Base-by-base conservation (phyloP, 2,329 filamentous ascomycete species). In the Sclerotinia trifoliorum region DNA sequence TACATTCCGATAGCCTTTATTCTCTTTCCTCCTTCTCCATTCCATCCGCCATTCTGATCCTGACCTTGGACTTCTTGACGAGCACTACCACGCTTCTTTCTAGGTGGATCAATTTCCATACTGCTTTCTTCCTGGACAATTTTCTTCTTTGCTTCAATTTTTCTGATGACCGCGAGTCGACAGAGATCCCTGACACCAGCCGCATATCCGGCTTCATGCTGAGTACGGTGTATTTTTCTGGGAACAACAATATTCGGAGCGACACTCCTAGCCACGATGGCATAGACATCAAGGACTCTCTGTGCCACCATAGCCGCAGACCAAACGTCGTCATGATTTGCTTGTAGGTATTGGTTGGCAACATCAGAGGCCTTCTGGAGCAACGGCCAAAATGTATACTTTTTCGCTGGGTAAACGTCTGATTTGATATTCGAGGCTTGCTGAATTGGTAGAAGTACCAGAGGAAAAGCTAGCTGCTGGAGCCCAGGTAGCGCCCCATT, bases 401-500 rank as follows among this genome's bases (percentile, higher is more conserved):
- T 13, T 5, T 0, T 44, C 2, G 35, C n/a, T 1, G 4, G 6
- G 1, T 2, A 11, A 49, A 24, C 1, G 44, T 10, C 5, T 15
- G 24, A 8, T 15, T 49, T 11, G 13, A 6, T 24, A 1, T 5
- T 2, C 5, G 19, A n/a, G 0, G 15, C 13, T 24, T 49, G 58
- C 0, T 35, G 44, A 0, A 49, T 5, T 5, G 58, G 44, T 15
- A 61, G 44, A 2, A 61, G 58, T 2, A 24, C 39, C 8, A 61
- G 2, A 24, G 58, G 58, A 2, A 49, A 61, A 1, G 21, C 19
- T 15, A 48, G 15, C 1, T 15, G 13, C 2, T 0, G 44, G 17
- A 61, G 42, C 17, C 58, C 44, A 0, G 2, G 26, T 24, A 26
- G n/a, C 15, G 24, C 2, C 5, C 13, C 1, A 6, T 32, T 35